phyloP scores from a whole-genome alignment of 176 grass and related monocot genomes.

The Canna indica region DNA sequence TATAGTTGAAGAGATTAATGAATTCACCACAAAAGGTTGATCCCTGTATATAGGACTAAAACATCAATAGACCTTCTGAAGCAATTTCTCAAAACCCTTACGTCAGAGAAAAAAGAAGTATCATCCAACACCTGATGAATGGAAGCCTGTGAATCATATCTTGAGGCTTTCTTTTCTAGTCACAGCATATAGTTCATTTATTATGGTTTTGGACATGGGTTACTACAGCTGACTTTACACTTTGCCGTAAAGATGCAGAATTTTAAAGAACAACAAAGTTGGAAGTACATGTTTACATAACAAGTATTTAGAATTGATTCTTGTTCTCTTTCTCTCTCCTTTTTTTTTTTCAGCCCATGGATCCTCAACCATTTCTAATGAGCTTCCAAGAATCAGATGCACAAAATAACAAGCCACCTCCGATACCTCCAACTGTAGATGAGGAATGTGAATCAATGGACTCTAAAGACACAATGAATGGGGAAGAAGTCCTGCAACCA shows the following conservation, averaged over 20 bases:
- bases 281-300: neutral
- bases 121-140: neutral
- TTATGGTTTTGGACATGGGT: too few relatives aligned
- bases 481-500: slow-evolving; percentile 1
- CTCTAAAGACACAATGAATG: neutral
- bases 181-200: neutral
- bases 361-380: slow-evolving; percentile 9
- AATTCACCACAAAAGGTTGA: neutral
- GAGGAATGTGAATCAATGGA: slow-evolving; percentile 18
- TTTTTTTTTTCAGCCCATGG: neutral
- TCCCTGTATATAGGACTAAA: neutral
- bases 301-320: neutral
- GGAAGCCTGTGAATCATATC: neutral
- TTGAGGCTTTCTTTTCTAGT: neutral
- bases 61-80: neutral
- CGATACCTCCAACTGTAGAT: slow-evolving; percentile 4
- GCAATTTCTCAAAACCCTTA: neutral
- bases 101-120: neutral
- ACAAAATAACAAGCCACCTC: slow-evolving; percentile 3
- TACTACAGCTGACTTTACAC: too few relatives aligned
- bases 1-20: neutral
- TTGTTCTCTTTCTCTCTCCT: neutral
- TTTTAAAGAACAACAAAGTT: neutral
- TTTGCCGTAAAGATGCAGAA: neutral
- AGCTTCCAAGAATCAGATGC: slow-evolving; percentile 9